Base-by-base conservation (phyloP, 2,329 filamentous ascomycete genomes). In the Colletotrichum lentis region DNA sequence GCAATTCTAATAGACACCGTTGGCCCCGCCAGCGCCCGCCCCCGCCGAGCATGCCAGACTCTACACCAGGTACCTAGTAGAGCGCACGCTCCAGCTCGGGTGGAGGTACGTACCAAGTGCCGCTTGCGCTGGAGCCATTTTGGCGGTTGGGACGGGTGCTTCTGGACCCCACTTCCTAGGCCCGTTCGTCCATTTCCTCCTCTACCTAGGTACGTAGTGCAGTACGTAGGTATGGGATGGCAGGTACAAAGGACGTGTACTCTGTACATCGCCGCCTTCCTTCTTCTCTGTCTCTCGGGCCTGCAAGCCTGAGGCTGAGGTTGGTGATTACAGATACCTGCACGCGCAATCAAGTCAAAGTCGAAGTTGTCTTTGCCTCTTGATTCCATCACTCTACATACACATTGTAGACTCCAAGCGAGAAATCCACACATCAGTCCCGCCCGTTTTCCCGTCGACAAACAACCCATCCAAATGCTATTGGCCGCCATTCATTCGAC, bases 1-100 rank as follows among this genome's bases (percentile, higher is more conserved):
- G 44, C 22, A n/a, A 5, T 20, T n/a, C n/a, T n/a, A n/a, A n/a
- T n/a, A n/a, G n/a, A n/a, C n/a, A 43, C 54, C 61, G 61, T 55
- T 67, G 61, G 31, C 61, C 53, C 62, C 47, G 41, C 20, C 22
- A 8, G 7, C 27, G 27, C 57, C 37, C 22, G 31, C 22, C 44
- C 50, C 24, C n/a, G 41, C 18, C 35, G 18, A 18, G n/a, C 16
- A 31, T 31, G 27, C 20, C 39, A 47, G 18, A n/a, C n/a, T n/a
- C n/a, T n/a, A n/a, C n/a, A n/a, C n/a, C n/a, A n/a, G n/a, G n/a
- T n/a, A n/a, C n/a, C n/a, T n/a, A n/a, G n/a, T 53, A 31, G 3
- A 41, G 27, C 35, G 65, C 62, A 56, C 54, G 49, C 52, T 53
- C 62, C 66, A 65, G 24, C 43, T 53, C 43, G 65, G 56, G 43